Percentiles rank a stretch among this genome's conserved stretches.
phyloP scores from a whole-genome alignment of 257 asterid genomes.

The Nicotiana otophora region DNA sequence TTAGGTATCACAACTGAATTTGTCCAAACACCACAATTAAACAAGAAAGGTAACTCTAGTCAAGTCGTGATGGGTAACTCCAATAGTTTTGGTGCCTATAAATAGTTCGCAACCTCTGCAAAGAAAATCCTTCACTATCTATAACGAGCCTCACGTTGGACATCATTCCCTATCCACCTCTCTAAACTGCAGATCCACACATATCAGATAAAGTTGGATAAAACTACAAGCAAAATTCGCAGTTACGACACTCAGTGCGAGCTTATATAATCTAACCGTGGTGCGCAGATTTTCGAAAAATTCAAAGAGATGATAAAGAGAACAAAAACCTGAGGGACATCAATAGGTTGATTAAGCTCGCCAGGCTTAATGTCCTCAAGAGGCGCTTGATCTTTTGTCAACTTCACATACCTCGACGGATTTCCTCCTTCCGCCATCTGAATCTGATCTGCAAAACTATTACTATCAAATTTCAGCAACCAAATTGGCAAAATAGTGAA shows the following conservation, averaged over 20 bases:
- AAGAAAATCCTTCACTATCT: too few relatives aligned
- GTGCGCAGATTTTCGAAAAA: background rate
- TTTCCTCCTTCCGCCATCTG: slow-evolving; percentile 71
- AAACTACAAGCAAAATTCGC: background rate
- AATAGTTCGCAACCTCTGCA: too few relatives aligned
- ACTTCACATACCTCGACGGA: slow-evolving; percentile 83
- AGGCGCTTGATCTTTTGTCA: slow-evolving; percentile 80
- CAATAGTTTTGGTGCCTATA: background rate
- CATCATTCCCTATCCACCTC: background rate
- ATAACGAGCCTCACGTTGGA: background rate
- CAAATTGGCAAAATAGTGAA: background rate
- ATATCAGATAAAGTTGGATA: background rate
- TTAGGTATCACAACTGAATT: background rate
- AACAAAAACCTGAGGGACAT: slow-evolving; percentile 65
- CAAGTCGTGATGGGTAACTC: background rate
- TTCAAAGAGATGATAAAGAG: background rate
- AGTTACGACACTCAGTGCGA: background rate
- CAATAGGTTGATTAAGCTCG: slow-evolving; percentile 94
- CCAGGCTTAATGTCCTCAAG: slow-evolving; percentile 85
- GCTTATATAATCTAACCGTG: background rate
- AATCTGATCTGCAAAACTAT: slow-evolving; percentile 27
- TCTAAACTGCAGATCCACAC: background rate
- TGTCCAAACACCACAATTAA: background rate
- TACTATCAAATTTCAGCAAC: background rate
- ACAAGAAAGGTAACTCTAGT: background rate